Evolutionary conservation across 2,329 filamentous ascomycete species (phyloP), one percentile per base, ranked within the genome.

Genomic region (Aspergillus neoniger): DNA sequence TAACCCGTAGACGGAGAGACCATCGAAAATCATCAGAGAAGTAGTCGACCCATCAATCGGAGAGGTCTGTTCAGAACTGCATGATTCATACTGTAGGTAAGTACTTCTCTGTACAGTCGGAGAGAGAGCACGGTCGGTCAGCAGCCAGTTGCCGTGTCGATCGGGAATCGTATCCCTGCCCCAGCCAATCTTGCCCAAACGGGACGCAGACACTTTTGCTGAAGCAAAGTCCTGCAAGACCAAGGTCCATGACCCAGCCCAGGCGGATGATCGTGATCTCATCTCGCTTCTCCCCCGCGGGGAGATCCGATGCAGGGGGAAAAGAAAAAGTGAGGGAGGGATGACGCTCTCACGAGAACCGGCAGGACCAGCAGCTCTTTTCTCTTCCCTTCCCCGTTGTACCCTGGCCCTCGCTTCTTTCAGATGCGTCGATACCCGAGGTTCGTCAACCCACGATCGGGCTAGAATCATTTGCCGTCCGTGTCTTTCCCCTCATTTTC

Each of bases 211-310:
- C 32, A 14, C 19, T 17, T 19, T 17, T 19, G 47, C 25, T 38
- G 28, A 41, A 36, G 56, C 25, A 41, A 19, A 41, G 25, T 43
- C 52, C 38, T 55, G 21, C 36, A 41, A 36, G 49, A 32, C 12
- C 38, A 61, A 61, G 43, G 15, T 17, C 36, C 36, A 44, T 53
- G 28, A 36, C 48, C 32, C 48, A 56, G 41, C 28, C 54, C 50
- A 54, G 43, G 41, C 58, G 54, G 62, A 65, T 65, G 53, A 55
- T 59, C 61, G 64, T 64, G 57, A 59, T 63, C 55, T 60, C 58
- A 67, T 67, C 63, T 65, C 59, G 49, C 32, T 64, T 53, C 48
- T 63, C 60, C 65, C 66, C 68, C 66, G 69, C 69, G 69, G 69
- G 67, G 67, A 69, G 59, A 60, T 62, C 68, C 66, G 62, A 65